A percentile compares a stretch with the other conserved stretches of the same genome.
phyloP scores from a whole-genome alignment of 2,329 filamentous ascomycete species.

The Nigrospora sphaerica region DNA sequence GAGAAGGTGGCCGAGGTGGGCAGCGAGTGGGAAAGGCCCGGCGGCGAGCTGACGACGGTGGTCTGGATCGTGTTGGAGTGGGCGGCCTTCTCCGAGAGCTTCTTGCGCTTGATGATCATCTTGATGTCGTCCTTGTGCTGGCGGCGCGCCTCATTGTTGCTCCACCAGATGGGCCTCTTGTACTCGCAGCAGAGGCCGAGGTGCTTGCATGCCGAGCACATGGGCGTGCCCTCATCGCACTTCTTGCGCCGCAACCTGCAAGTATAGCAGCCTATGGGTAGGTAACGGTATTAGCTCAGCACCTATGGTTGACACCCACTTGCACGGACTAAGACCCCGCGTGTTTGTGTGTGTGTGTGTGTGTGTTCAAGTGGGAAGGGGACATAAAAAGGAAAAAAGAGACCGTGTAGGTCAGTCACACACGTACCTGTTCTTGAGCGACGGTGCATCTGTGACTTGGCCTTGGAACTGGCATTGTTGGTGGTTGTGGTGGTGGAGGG shows the following conservation, averaged over 20 bases:
- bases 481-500: slow-evolving; percentile 21
- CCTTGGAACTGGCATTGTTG: slow-evolving; percentile 49
- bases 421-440: slow-evolving; percentile 86
- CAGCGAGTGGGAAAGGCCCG: slow-evolving; percentile 72
- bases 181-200: slow-evolving; percentile 90
- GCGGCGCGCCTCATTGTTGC: slow-evolving; percentile 78
- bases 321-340: slow-evolving; percentile 9
- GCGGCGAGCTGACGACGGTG: slow-evolving; percentile 59
- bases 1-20: slow-evolving; percentile 76
- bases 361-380: slow-evolving; percentile 9
- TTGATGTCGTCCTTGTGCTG: slow-evolving; percentile 94
- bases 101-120: slow-evolving; percentile 94
- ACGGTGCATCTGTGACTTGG: slow-evolving; percentile 82
- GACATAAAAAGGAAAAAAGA: slow-evolving; percentile 2
- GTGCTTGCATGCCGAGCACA: slow-evolving; percentile 60
- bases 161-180: slow-evolving; percentile 96
- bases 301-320: slow-evolving; percentile 4
- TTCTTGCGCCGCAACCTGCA: slow-evolving; percentile 62
- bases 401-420: slow-evolving; percentile 21
- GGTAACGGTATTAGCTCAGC: background rate
- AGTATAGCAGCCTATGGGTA: slow-evolving; percentile 54
- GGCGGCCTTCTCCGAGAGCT: slow-evolving; percentile 79
- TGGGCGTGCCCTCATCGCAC: slow-evolving; percentile 58
- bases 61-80: slow-evolving; percentile 39
- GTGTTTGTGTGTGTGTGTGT: slow-evolving; percentile 12